phyloP scores from a whole-genome alignment of 257 asterid species.

The Gardenia jasminoides region DNA sequence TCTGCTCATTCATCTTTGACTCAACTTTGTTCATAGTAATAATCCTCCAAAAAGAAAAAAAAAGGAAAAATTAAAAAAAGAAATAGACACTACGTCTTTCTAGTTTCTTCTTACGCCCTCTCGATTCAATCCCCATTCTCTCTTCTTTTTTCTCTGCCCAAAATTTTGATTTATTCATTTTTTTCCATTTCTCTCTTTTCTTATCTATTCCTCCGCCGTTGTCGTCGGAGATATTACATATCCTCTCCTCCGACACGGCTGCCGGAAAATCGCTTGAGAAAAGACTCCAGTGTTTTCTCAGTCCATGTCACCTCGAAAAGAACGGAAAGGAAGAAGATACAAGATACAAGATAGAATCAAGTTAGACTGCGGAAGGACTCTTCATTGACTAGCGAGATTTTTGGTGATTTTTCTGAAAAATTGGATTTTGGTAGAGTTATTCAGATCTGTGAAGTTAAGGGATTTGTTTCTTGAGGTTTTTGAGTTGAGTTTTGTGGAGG shows the following conservation, averaged over 20 bases:
- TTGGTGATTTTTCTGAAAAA: constrained; percentile 2
- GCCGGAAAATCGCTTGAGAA: constrained; percentile 8
- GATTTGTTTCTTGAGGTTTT: constrained; percentile 14
- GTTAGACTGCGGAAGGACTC: constrained; percentile 5
- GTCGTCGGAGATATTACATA: constrained; percentile 8
- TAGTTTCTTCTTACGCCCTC: not conserved
- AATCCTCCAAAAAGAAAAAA: not conserved
- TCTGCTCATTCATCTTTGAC: constrained; percentile 9
- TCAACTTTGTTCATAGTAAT: not conserved
- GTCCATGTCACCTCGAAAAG: not conserved
- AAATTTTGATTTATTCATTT: not conserved
- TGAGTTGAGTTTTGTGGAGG: constrained; percentile 2
- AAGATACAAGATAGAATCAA: not conserved
- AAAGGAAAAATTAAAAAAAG: too few relatives aligned
- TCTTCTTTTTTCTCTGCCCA: constrained; percentile 8
- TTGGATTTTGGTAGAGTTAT: constrained; percentile 16
- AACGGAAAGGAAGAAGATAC: not conserved
- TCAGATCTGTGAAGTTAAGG: constrained; percentile 27
- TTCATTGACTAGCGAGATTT: constrained; percentile 12
- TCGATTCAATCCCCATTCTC: not conserved
- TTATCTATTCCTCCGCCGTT: constrained; percentile 11
- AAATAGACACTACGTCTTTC: not conserved
- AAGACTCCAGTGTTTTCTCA: not conserved
- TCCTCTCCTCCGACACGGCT: constrained; percentile 10
- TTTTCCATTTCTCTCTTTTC: not conserved